Percentiles rank a stretch among this genome's conserved stretches.
phyloP scores from a whole-genome alignment of 139 green algal genomes.

The Picochlorum costavermella region DNA sequence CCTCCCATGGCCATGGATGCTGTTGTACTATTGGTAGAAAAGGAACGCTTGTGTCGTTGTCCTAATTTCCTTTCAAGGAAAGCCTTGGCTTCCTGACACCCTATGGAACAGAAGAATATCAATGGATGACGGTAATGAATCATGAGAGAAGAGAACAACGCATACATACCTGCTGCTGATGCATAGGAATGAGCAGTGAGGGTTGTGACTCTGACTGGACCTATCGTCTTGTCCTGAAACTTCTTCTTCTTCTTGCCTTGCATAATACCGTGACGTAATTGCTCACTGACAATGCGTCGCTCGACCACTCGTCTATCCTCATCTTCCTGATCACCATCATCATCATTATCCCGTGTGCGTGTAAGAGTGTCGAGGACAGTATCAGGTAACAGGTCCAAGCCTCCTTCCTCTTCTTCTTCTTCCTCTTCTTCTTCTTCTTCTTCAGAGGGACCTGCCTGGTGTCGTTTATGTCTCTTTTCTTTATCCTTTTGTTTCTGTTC shows the following conservation, averaged over 20 bases:
- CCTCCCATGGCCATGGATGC: no score
- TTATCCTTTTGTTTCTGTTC: no score
- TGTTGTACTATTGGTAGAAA: no score
- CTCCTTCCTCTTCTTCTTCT: neutral
- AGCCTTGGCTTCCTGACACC: no score
- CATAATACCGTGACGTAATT: constrained; percentile 1
- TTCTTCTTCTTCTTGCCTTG: neutral
- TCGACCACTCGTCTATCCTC: constrained; percentile 2
- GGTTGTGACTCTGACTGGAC: neutral
- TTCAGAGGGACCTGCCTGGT: neutral
- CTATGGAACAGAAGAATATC: no score
- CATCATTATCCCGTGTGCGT: neutral
- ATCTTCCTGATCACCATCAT: neutral
- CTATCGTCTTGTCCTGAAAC: neutral
- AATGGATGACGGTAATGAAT: no score
- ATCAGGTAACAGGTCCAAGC: constrained; percentile 8
- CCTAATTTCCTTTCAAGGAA: no score
- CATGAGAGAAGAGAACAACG: no score
- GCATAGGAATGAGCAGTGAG: neutral
- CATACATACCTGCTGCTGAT: no score
- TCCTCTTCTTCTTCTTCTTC: no score
- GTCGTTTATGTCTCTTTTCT: no score
- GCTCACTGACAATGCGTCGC: constrained; percentile 5
- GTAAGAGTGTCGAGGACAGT: constrained; percentile 4
- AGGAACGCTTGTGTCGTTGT: no score